phyloP scores from a whole-genome alignment of 192 early-diverging fungal genomes.

The Umbelopsis sp. region DNA sequence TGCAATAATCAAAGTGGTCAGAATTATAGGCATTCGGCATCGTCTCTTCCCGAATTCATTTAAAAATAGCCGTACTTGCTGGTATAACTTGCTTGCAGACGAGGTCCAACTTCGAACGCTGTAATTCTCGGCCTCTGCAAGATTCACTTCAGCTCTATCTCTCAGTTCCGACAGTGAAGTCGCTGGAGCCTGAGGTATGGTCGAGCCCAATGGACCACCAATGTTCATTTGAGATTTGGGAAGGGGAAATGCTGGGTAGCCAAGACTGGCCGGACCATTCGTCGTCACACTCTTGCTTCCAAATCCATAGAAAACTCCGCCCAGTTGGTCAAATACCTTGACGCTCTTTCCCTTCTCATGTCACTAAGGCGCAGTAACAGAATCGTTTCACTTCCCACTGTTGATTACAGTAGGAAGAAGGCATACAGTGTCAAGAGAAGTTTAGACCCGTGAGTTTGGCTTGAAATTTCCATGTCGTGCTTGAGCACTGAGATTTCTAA shows the following conservation, averaged over 20 bases:
- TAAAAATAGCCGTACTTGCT: constrained; percentile 6
- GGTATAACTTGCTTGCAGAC: not conserved
- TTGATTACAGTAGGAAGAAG: constrained; percentile 15
- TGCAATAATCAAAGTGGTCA: not conserved
- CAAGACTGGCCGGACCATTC: constrained; percentile 11
- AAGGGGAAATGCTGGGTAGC: not conserved
- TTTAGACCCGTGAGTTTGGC: constrained; percentile 2
- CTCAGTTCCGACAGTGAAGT: not conserved
- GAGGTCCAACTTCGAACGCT: constrained; percentile 12
- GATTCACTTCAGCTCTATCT: constrained; percentile 15
- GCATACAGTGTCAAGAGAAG: constrained; percentile 4
- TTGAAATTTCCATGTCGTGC: not conserved
- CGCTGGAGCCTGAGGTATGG: not conserved
- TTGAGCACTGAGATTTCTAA: not conserved
- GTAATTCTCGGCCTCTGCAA: constrained; percentile 19
- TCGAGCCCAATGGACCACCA: constrained; percentile 1
- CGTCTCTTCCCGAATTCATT: not conserved
- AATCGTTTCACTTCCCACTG: constrained; percentile 1
- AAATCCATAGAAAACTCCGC: constrained; percentile 4
- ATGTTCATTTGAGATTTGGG: not conserved
- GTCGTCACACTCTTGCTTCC: constrained; percentile 17
- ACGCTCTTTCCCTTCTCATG: constrained; percentile 8
- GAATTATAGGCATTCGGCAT: not conserved
- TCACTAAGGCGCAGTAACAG: constrained; percentile 8
- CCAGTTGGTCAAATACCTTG: not conserved